A percentile compares a stretch with the other conserved stretches of the same genome.
Evolutionary conservation across 2,329 filamentous ascomycete species (phyloP).

Genomic region (Scortechinia acanthostroma): DNA sequence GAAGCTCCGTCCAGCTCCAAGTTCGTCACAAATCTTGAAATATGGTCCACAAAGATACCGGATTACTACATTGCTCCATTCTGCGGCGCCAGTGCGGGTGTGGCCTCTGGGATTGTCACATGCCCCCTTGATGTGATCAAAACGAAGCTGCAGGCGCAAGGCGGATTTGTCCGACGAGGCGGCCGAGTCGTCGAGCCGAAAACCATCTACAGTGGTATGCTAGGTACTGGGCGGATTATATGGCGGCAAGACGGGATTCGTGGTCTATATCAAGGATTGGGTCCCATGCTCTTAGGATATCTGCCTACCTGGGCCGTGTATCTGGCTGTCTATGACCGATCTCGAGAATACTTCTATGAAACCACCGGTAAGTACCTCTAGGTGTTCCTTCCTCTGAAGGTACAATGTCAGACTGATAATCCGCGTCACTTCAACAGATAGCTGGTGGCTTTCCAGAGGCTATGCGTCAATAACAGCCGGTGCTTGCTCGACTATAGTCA

Average conservation of each 20-base stretch:
- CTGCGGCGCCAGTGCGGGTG: conserved; percentile 79
- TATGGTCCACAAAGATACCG: conserved; percentile 46
- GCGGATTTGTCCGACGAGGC: conserved; percentile 58
- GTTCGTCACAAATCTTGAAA: conserved; percentile 35
- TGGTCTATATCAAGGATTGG: conserved; percentile 87
- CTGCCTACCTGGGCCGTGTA: conserved; percentile 97
- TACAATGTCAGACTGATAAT: no score
- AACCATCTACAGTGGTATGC: conserved; percentile 73
- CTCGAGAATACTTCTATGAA: neutral
- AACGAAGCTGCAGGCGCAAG: conserved; percentile 93
- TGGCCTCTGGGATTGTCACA: conserved; percentile 88
- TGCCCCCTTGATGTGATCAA: conserved; percentile 98
- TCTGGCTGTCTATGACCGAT: conserved; percentile 81
- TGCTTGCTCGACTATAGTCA: conserved; percentile 84
- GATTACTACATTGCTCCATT: conserved; percentile 72
- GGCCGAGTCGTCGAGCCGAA: conserved; percentile 35
- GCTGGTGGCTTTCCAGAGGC: conserved; percentile 72
- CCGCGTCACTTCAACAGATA: no score
- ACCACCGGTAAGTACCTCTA: neutral
- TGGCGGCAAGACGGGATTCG: conserved; percentile 81
- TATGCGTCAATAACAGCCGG: conserved; percentile 88
- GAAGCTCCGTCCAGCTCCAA: no score
- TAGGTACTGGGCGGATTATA: conserved; percentile 80
- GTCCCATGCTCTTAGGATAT: conserved; percentile 91
- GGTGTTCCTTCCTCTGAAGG: no score